These are phyloP conservation scores for Aureobasidium sp. DNA, from an alignment of 2,329 filamentous ascomycete genomes.

Conservation along the genomic window DNA sequence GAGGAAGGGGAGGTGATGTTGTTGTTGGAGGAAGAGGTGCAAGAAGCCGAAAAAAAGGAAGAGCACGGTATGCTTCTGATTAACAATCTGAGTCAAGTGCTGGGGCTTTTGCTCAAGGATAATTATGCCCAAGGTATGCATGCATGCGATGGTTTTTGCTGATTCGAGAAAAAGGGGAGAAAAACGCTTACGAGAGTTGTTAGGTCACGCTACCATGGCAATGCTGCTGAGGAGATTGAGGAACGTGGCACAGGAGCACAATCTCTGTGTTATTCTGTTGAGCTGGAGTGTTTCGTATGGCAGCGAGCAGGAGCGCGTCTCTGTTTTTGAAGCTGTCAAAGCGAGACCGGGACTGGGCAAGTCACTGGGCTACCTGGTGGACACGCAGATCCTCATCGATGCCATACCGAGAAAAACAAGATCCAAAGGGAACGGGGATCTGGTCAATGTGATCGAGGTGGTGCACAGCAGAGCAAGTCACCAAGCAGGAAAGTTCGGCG, in stretches of 20 bases:
- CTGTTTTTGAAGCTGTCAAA: conserved; percentile 33
- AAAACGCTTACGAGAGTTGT: background rate
- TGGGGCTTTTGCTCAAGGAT: conserved; percentile 30
- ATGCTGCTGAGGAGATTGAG: conserved; percentile 34
- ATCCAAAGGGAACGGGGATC: conserved; percentile 14
- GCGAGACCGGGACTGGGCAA: conserved; percentile 31
- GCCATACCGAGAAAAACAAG: conserved; percentile 23
- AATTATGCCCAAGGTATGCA: conserved; percentile 27
- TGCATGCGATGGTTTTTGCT: background rate
- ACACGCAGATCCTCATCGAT: conserved; percentile 35
- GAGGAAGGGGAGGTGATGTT: conserved; percentile 19
- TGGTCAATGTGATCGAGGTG: conserved; percentile 35
- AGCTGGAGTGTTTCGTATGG: conserved; percentile 22
- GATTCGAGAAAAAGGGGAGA: background rate
- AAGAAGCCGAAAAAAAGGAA: background rate
- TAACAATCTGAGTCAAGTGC: conserved; percentile 31
- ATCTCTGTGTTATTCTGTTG: conserved; percentile 33
- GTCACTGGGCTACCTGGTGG: conserved; percentile 28
- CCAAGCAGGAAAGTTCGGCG: conserved; percentile 32
- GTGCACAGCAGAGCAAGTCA: conserved; percentile 32
- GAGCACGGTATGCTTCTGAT: conserved; percentile 28
- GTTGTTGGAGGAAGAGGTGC: background rate
- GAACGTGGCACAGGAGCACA: conserved; percentile 29
- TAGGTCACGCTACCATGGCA: conserved; percentile 32
- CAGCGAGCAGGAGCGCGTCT: conserved; percentile 19